These are phyloP conservation scores for Daedaleopsis sinensis DNA, from an alignment of 768 basidiomycete genomes.

Conservation along the genomic window DNA sequence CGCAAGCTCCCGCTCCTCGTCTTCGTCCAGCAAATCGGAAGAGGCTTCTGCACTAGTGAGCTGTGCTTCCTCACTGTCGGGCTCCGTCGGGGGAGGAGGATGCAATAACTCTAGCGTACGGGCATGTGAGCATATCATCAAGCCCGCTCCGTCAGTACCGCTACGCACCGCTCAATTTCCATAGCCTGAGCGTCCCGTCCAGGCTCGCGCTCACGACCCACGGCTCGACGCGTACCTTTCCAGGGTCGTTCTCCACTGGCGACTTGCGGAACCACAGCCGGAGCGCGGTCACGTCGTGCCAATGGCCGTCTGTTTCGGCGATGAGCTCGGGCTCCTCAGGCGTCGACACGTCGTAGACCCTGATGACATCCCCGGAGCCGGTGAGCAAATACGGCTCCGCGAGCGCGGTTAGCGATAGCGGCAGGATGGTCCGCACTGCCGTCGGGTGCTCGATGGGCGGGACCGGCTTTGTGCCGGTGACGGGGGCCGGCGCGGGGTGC, in stretches of 20 bases:
- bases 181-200: slow-evolving; percentile 86
- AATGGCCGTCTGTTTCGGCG: slow-evolving; percentile 82
- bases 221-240: slow-evolving; percentile 59
- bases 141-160: slow-evolving; percentile 13
- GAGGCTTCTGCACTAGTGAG: slow-evolving; percentile 13
- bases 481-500: slow-evolving; percentile 38
- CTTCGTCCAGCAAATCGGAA: slow-evolving; percentile 75
- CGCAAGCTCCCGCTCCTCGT: slow-evolving; percentile 79
- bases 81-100: slow-evolving; percentile 11
- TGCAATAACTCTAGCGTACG: slow-evolving; percentile 17
- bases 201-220: slow-evolving; percentile 86
- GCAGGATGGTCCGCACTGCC: slow-evolving; percentile 75
- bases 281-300: slow-evolving; percentile 84
- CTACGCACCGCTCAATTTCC: slow-evolving; percentile 75
- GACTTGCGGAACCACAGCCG: slow-evolving; percentile 67
- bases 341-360: slow-evolving; percentile 76
- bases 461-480: slow-evolving; percentile 34
- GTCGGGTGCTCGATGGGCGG: slow-evolving; percentile 61
- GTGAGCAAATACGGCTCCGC: slow-evolving; percentile 77
- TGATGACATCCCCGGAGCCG: slow-evolving; percentile 81
- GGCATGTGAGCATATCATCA: neutral
- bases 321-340: slow-evolving; percentile 70
- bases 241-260: slow-evolving; percentile 45
- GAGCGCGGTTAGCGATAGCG: slow-evolving; percentile 63
- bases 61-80: slow-evolving; percentile 15